These are phyloP conservation scores for Pyrenula aspistea DNA, from an alignment of 495 filamentous ascomycete genomes.

Conservation along the genomic window DNA sequence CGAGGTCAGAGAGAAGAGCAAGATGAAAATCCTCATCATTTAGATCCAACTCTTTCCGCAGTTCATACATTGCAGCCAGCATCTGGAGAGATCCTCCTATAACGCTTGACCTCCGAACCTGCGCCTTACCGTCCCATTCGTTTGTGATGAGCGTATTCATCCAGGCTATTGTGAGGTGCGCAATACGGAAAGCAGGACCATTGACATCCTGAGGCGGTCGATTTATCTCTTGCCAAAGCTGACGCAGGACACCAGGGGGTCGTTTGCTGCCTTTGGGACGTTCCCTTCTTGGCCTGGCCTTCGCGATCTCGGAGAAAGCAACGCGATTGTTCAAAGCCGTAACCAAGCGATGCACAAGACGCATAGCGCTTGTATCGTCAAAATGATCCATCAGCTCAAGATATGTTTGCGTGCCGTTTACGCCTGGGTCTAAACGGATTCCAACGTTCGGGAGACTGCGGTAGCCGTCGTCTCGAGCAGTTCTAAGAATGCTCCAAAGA, in stretches of 20 bases:
- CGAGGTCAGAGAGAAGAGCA: conserved; percentile 64
- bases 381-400: conserved; percentile 24
- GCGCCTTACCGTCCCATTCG: conserved; percentile 65
- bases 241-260: background rate
- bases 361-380: conserved; percentile 48
- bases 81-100: conserved; percentile 65
- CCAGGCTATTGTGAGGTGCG: conserved; percentile 29
- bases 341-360: conserved; percentile 41
- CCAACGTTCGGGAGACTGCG: background rate
- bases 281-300: conserved; percentile 18
- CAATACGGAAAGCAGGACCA: background rate
- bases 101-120: conserved; percentile 50
- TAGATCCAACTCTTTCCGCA: conserved; percentile 49
- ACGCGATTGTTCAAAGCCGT: conserved; percentile 38
- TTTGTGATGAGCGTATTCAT: conserved; percentile 61
- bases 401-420: background rate
- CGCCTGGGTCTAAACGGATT: background rate
- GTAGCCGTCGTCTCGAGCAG: background rate
- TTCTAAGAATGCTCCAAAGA: background rate
- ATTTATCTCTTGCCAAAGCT: background rate
- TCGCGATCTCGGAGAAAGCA: conserved; percentile 39
- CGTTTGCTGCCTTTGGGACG: background rate
- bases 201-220: background rate
- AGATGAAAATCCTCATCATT: conserved; percentile 58
- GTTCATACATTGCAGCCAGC: conserved; percentile 59